Base-by-base conservation (phyloP, 495 filamentous ascomycete genomes). In the Neurospora cerealis region DNA sequence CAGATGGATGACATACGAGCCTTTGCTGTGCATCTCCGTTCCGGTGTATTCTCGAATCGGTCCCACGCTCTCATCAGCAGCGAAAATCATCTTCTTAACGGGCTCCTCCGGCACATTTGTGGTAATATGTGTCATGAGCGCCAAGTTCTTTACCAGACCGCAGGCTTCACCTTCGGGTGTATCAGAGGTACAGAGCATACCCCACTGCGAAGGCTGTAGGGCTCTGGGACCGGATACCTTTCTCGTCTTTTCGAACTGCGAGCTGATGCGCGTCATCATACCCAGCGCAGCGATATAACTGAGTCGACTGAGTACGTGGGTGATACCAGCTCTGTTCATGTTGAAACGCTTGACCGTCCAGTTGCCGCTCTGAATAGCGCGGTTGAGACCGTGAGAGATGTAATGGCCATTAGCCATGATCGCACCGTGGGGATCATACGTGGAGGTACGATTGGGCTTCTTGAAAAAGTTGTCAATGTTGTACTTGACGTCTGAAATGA, bases 241-340 rank as follows among this genome's bases (percentile, higher is more conserved):
- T 76, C 96, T 85, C 3, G 95, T 97, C 86, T 98, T 98, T 80
- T 98, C 96, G 79, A 99, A 98, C 84, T 98, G 96, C 88, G 93
- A 96, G 83, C 90, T 95, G 77, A 98, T 98, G 77, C 96, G 90
- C 13, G 96, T 98, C 96, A 99, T 98, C 96, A 98, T 98, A 72
- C 96, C 96, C n/a, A 99, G 87, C 13, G 96, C 96, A 76, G 92
- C 93, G 83, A 98, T 97, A 79, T 97, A 99, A 81, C 94, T 98
- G 66, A 98, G 84, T 60, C 96, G 89, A 83, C 95, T 98, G 21
- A 99, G 86, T 72, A 99, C 94, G 81, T 99, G 96, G 4, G 96
- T 97, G 11, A 99, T 94, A 77, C 96, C 96, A 28, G 96, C 96
- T 81, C 96, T 88, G 79, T 97, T 95, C 96, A 98, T 99, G 81